Evolutionary conservation across 768 basidiomycete genomes (phyloP).

Genomic region (Podaxis mareebaensis): DNA sequence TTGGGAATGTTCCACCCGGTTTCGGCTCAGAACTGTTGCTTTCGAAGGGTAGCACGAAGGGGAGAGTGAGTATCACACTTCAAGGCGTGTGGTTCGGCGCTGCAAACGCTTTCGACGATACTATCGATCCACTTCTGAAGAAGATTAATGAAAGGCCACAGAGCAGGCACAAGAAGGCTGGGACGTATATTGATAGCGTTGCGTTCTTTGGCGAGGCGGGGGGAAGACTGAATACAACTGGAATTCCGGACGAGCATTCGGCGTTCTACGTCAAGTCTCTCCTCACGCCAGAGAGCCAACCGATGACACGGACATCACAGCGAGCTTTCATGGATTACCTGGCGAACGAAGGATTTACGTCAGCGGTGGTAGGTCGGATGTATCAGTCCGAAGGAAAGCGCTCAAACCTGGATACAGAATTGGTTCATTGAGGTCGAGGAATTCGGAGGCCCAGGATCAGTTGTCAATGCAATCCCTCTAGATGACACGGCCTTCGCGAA

Average conservation of each 20-base stretch:
- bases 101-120: slow-evolving; percentile 26
- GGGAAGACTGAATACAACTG: slow-evolving; percentile 19
- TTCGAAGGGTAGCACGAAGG: slow-evolving; percentile 27
- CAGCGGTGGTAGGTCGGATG: not conserved
- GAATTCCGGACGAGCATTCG: slow-evolving; percentile 9
- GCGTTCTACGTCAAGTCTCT: slow-evolving; percentile 23
- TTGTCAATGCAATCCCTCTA: slow-evolving; percentile 40
- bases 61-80: slow-evolving; percentile 31
- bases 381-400: not conserved
- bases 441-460: slow-evolving; percentile 47
- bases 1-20: slow-evolving; percentile 32
- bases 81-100: slow-evolving; percentile 40
- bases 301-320: slow-evolving; percentile 15
- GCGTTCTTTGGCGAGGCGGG: slow-evolving; percentile 12
- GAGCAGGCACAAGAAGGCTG: not conserved
- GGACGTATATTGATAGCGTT: slow-evolving; percentile 14
- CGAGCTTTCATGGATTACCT: slow-evolving; percentile 13
- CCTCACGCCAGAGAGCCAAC: slow-evolving; percentile 17
- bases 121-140: slow-evolving; percentile 33
- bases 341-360: slow-evolving; percentile 11
- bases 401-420: slow-evolving; percentile 15
- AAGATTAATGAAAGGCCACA: slow-evolving; percentile 18
- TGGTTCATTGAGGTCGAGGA: slow-evolving; percentile 40
- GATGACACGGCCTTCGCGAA: slow-evolving; percentile 47
- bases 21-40: slow-evolving; percentile 37